Conservation (phyloP, 163 green algal species). For the Scenedesmus sp. region DNA sequence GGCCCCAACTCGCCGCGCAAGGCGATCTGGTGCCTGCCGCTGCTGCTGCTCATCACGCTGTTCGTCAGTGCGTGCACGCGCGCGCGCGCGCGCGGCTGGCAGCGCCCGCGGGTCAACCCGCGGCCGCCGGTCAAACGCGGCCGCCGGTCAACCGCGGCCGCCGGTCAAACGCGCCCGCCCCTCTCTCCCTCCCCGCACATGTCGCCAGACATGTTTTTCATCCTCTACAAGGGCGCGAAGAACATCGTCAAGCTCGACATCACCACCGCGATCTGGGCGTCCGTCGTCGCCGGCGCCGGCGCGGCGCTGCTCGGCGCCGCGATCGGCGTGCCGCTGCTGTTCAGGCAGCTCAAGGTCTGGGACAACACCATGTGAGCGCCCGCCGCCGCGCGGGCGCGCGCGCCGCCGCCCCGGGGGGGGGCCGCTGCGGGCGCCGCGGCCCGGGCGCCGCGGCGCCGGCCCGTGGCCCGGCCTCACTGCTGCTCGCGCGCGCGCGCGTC, state of each 20-base stretch:
- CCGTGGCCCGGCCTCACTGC: no score
- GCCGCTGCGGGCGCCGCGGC: no score
- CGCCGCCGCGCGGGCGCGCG: no score
- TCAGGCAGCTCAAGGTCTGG: conserved; percentile 23
- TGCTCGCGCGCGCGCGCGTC: no score
- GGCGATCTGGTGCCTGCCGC: conserved; percentile 48
- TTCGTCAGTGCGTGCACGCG: conserved; percentile 48
- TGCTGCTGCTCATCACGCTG: conserved; percentile 53
- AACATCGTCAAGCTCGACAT: conserved; percentile 37
- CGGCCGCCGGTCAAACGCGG: no score
- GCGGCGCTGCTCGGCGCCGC: not conserved
- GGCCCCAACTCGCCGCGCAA: not conserved
- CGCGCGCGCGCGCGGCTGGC: no score
- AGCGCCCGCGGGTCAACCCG: no score
- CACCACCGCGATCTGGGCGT: conserved; percentile 6
- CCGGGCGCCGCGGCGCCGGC: no score
- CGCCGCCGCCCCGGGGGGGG: no score
- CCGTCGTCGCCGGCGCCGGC: conserved; percentile 15
- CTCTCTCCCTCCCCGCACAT: no score
- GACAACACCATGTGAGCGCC: conserved; percentile 18
- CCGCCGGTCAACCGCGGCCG: no score
- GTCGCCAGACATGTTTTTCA: conserved; percentile 56
- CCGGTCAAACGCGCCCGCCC: no score
- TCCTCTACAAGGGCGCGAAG: conserved; percentile 50
- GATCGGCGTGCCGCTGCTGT: conserved; percentile 30